These are phyloP conservation scores for Paraleonurus japonicus DNA, from an alignment of 257 asterid species.

Conservation along the genomic window DNA sequence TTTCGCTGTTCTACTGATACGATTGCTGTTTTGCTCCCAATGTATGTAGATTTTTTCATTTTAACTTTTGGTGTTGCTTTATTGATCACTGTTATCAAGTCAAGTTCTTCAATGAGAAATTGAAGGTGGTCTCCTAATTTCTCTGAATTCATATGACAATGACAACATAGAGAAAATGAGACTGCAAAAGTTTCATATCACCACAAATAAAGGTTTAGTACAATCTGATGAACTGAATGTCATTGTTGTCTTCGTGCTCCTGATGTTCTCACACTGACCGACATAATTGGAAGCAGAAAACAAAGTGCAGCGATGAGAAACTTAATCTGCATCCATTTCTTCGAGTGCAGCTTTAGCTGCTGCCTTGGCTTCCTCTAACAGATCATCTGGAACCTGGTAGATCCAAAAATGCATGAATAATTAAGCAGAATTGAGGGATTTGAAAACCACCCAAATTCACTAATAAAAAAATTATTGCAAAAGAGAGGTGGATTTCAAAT, in stretches of 20 bases:
- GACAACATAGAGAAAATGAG: background rate
- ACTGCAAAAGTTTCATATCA: conserved; percentile 9
- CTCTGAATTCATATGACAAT: background rate
- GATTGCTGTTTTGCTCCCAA: background rate
- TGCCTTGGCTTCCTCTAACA: conserved; percentile 69
- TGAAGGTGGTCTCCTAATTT: too few species aligned
- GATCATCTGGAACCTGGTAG: conserved; percentile 59
- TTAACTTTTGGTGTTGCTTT: background rate
- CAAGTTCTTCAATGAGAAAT: background rate
- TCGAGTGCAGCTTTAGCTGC: conserved; percentile 85
- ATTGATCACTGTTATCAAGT: background rate
- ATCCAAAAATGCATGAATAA: background rate
- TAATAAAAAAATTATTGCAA: too few species aligned
- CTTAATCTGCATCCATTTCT: conserved; percentile 82
- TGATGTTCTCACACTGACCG: background rate
- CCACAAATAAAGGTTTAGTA: conserved; percentile 15
- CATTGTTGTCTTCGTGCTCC: background rate
- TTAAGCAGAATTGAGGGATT: background rate
- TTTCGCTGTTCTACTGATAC: background rate
- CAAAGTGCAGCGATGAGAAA: background rate
- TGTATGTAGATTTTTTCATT: background rate
- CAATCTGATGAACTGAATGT: conserved; percentile 7
- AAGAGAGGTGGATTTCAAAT: background rate
- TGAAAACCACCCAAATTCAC: background rate
- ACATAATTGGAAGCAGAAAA: conserved; percentile 17